Base-by-base conservation (phyloP, 306 rosid genomes). In the Elaeagnus macrophylla region DNA sequence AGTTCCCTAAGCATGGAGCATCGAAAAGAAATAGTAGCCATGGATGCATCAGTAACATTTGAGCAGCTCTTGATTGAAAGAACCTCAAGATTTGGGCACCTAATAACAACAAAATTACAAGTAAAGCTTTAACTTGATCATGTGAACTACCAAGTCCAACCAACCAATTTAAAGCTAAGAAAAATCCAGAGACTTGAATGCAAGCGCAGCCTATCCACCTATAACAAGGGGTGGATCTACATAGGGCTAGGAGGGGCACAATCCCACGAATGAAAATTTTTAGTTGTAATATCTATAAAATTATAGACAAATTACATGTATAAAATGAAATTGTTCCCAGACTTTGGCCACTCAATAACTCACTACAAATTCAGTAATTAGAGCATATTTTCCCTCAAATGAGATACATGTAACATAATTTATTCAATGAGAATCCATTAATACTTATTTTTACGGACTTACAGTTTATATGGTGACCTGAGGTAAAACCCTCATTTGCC, bases 81-180 rank as follows among this genome's bases (percentile, higher is more conserved):
- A 75, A 86, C 76, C 81, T 86, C 84, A 64, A 87, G 82, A 45
- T 81, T 79, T 19, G 77, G 82, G 57, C 93, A 86, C 67, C 95
- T 83, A 64, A 71, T 25, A 68, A 48, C 12, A 25, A 5, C 32
- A 49, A 20, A 20, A 61, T 6, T 14, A 48, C 38, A 68, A 14
- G 7, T 39, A 16, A 43, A 51, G 36, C 13, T 45, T 39, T 61
- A 57, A 46, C 35, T 39, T 10, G 35, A 20, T 5, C 8, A 43
- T 12, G 19, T 46, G 12, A 7, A 53, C 47, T n/a, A n/a, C n/a
- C n/a, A n/a, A n/a, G n/a, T 17, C 39, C 45, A 41, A 58, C 16
- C 18, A 36, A 8, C 35, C 38, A 9, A 42, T 12, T 37, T 41
- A 35, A 39, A 39, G 17, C 39, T 4, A 42, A 12, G n/a, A 7